Evolutionary conservation across 768 basidiomycete species (phyloP).

Genomic region (Boletus barrowsii): DNA sequence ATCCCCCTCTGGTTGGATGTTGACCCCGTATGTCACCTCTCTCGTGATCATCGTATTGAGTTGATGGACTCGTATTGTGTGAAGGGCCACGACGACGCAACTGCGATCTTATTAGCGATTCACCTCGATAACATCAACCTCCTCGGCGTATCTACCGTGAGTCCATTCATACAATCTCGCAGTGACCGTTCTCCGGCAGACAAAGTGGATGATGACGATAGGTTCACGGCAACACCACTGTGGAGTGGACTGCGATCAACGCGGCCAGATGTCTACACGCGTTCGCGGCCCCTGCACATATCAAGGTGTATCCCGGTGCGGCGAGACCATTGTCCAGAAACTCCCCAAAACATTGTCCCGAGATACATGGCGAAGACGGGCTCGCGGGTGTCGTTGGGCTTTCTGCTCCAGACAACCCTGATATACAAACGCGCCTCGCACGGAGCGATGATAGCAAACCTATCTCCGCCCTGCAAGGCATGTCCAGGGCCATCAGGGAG

Average conservation of each 20-base stretch:
- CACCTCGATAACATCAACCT: slow-evolving; percentile 64
- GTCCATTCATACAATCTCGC: slow-evolving; percentile 3
- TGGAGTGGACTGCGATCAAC: slow-evolving; percentile 62
- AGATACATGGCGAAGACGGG: slow-evolving; percentile 83
- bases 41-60: background rate
- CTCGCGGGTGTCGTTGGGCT: slow-evolving; percentile 84
- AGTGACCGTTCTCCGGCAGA: background rate
- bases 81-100: slow-evolving; percentile 89
- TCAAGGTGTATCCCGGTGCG: slow-evolving; percentile 71
- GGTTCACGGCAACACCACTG: slow-evolving; percentile 80
- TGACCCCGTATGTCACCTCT: slow-evolving; percentile 50
- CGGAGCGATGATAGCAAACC: slow-evolving; percentile 38
- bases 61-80: slow-evolving; percentile 1
- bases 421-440: slow-evolving; percentile 51
- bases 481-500: slow-evolving; percentile 51
- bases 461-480: slow-evolving; percentile 64
- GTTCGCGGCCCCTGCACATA: slow-evolving; percentile 56
- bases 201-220: slow-evolving; percentile 23
- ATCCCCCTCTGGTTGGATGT: slow-evolving; percentile 56
- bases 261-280: slow-evolving; percentile 75
- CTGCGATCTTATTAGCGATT: slow-evolving; percentile 74
- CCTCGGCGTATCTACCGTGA: slow-evolving; percentile 81
- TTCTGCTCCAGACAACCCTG: slow-evolving; percentile 44
- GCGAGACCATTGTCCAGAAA: slow-evolving; percentile 61
- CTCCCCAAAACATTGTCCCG: slow-evolving; percentile 57